Evolutionary conservation across 192 early-diverging fungal species (phyloP).

Genomic region (Pilaira anomala): DNA sequence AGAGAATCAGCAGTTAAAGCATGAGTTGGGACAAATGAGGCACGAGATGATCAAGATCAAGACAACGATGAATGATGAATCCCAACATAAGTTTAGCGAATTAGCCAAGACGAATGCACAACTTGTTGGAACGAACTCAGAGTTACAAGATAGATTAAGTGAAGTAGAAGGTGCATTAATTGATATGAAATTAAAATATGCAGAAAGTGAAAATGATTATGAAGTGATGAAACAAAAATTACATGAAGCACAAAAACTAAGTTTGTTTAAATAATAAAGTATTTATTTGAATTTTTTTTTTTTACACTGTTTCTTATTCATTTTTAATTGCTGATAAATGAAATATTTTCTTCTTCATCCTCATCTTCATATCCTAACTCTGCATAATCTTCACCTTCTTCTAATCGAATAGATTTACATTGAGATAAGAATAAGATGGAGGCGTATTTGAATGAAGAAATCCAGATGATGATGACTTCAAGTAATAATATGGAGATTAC

Average conservation of each 20-base stretch:
- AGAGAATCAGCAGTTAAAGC: conserved; percentile 48
- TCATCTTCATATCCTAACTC: neutral
- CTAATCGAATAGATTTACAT: neutral
- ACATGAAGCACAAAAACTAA: conserved; percentile 51
- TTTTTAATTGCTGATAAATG: no score
- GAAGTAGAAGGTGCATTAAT: conserved; percentile 62
- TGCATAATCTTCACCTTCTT: neutral
- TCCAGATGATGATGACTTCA: conserved; percentile 3
- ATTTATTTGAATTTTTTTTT: no score
- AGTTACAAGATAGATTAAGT: conserved; percentile 55
- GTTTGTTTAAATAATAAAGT: no score
- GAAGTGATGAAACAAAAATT: conserved; percentile 63
- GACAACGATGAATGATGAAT: conserved; percentile 42
- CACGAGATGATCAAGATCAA: conserved; percentile 50
- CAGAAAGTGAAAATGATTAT: conserved; percentile 75
- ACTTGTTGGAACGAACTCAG: conserved; percentile 59
- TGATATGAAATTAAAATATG: conserved; percentile 68
- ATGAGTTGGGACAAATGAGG: conserved; percentile 57
- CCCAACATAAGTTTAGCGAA: neutral
- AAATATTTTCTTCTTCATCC: no score
- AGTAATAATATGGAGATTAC: neutral
- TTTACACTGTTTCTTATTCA: no score
- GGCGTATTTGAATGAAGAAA: neutral
- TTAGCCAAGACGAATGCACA: conserved; percentile 80
- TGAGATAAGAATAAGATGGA: neutral